These are phyloP conservation scores for Ramaria sp. DNA, from an alignment of 768 basidiomycete genomes.

Conservation along the genomic window DNA sequence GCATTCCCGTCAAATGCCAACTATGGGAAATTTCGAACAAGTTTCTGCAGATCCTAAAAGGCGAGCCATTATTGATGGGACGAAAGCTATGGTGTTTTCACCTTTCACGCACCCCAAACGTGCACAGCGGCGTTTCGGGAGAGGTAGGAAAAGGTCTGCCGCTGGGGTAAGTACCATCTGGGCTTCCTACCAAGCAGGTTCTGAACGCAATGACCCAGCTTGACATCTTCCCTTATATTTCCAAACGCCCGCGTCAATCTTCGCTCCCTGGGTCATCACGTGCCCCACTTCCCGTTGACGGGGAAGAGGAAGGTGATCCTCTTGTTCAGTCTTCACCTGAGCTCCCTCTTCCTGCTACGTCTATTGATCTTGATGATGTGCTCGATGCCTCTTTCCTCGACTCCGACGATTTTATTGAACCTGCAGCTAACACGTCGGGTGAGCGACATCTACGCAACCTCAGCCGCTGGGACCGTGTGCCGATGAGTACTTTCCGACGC, in stretches of 20 bases:
- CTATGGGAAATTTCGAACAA: slow-evolving; percentile 4
- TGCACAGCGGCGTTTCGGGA: not conserved
- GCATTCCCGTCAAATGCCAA: not conserved
- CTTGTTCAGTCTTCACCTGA: slow-evolving; percentile 23
- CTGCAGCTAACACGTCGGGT: slow-evolving; percentile 18
- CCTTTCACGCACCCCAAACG: slow-evolving; percentile 5
- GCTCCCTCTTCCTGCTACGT: slow-evolving; percentile 31
- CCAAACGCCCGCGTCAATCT: slow-evolving; percentile 8
- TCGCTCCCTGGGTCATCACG: slow-evolving; percentile 5
- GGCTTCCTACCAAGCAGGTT: not conserved
- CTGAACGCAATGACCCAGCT: not conserved
- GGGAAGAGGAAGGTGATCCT: slow-evolving; percentile 15
- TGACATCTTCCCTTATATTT: slow-evolving; percentile 3
- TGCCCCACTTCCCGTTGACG: slow-evolving; percentile 9
- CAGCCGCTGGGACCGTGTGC: slow-evolving; percentile 64
- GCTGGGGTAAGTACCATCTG: slow-evolving; percentile 7
- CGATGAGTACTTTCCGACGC: slow-evolving; percentile 63
- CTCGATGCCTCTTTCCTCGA: slow-evolving; percentile 65
- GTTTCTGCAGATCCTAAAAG: slow-evolving; percentile 1
- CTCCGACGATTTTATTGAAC: slow-evolving; percentile 31
- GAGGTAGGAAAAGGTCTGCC: slow-evolving; percentile 5
- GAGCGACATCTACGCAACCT: slow-evolving; percentile 37
- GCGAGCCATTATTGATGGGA: slow-evolving; percentile 3
- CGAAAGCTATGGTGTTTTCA: slow-evolving; percentile 2
- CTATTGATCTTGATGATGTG: slow-evolving; percentile 65